Evolutionary conservation across 805 yeast species (phyloP).

Genomic region (Blastobotrys attinorum): DNA sequence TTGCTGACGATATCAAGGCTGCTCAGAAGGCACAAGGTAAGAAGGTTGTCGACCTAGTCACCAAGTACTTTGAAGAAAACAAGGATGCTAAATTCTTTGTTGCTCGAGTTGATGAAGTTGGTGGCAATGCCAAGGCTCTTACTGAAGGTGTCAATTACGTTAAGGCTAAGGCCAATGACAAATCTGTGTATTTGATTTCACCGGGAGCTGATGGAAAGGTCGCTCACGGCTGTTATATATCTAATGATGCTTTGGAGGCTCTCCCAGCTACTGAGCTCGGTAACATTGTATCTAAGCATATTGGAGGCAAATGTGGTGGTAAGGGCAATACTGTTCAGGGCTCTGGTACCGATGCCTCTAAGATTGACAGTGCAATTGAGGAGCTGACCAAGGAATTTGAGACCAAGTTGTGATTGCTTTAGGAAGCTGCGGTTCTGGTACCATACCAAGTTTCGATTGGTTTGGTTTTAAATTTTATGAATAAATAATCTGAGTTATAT

Average conservation of each 20-base stretch:
- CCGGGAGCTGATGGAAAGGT: constrained; percentile 60
- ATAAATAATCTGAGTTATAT: no score
- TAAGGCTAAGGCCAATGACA: constrained; percentile 66
- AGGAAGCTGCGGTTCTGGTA: not conserved
- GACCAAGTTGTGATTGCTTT: not conserved
- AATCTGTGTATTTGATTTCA: constrained; percentile 72
- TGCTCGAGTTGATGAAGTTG: constrained; percentile 50
- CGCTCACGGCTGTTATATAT: constrained; percentile 91
- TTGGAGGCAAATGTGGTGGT: constrained; percentile 99
- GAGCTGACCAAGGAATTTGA: constrained; percentile 45
- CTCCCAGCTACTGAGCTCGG: constrained; percentile 67
- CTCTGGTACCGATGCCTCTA: constrained; percentile 77
- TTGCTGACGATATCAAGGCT: constrained; percentile 80
- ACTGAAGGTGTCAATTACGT: constrained; percentile 84
- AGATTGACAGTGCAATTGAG: constrained; percentile 64
- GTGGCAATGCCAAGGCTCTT: constrained; percentile 86
- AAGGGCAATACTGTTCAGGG: constrained; percentile 96
- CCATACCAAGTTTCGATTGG: no score
- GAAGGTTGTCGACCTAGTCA: constrained; percentile 70
- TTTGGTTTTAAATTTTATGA: no score
- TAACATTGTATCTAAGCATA: constrained; percentile 52
- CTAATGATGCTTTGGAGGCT: constrained; percentile 61
- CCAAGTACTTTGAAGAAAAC: constrained; percentile 54
- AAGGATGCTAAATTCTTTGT: constrained; percentile 53
- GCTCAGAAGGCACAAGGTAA: constrained; percentile 84